phyloP scores from a whole-genome alignment of 768 basidiomycete species.

The Tricholoma hemisulphureum region DNA sequence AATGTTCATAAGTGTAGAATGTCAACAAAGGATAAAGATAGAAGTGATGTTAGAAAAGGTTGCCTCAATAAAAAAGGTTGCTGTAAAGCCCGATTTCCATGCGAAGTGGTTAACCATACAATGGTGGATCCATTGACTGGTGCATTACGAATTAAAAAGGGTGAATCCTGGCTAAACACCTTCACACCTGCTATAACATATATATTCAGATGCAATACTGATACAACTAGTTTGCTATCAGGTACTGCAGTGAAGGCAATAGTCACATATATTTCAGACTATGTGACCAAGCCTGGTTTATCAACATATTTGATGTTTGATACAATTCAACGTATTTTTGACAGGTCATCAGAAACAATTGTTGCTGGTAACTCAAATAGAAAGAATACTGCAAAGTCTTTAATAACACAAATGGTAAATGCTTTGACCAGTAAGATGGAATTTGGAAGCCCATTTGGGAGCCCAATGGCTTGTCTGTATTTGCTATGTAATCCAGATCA shows the following conservation, averaged over 20 bases:
- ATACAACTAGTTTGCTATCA: slow-evolving; percentile 36
- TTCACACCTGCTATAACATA: slow-evolving; percentile 33
- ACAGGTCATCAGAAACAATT: no score
- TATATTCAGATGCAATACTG: slow-evolving; percentile 36
- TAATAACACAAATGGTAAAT: slow-evolving; percentile 40
- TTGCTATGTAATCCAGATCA: no score
- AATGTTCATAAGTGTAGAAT: slow-evolving; percentile 32
- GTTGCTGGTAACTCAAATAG: slow-evolving; percentile 4
- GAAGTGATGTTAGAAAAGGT: slow-evolving; percentile 10
- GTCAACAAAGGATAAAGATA: slow-evolving; percentile 9
- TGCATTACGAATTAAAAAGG: slow-evolving; percentile 28
- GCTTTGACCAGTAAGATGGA: slow-evolving; percentile 28
- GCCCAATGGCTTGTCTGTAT: no score
- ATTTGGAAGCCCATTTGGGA: no score
- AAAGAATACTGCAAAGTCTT: slow-evolving; percentile 24
- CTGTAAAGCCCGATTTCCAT: slow-evolving; percentile 38
- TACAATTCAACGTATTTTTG: slow-evolving; percentile 22
- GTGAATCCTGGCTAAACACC: no score
- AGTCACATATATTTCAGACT: slow-evolving; percentile 41
- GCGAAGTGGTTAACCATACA: slow-evolving; percentile 18
- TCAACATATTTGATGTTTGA: slow-evolving; percentile 31
- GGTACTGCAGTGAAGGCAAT: slow-evolving; percentile 41
- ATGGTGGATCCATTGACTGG: slow-evolving; percentile 28
- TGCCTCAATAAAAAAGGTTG: slow-evolving; percentile 26
- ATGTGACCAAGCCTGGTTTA: slow-evolving; percentile 39